Percentiles rank a stretch among this genome's conserved stretches.
These are phyloP conservation scores for Amaranthus palmeri DNA, from an alignment of 148 eudicot genomes.

Conservation along the genomic window DNA sequence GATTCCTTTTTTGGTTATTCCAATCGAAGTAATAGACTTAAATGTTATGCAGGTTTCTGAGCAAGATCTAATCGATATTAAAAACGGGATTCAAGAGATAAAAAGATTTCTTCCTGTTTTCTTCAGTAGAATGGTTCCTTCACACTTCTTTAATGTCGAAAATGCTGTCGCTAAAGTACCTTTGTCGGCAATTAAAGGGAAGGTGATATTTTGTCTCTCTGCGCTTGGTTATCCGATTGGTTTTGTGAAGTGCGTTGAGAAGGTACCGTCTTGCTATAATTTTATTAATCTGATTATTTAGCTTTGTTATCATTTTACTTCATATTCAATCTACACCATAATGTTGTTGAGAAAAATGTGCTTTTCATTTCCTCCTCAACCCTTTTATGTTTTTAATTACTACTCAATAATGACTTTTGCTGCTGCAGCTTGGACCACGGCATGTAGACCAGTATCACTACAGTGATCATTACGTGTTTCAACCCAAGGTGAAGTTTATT, in stretches of 20 bases:
- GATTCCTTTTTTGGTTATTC: background rate
- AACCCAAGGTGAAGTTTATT: slow-evolving; percentile 41
- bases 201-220: slow-evolving; percentile 63
- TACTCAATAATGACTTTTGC: slow-evolving; percentile 1
- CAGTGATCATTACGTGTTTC: slow-evolving; percentile 73
- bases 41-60: slow-evolving; percentile 46
- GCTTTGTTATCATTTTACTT: slow-evolving; percentile 2
- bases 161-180: slow-evolving; percentile 36
- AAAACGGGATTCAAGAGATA: slow-evolving; percentile 36
- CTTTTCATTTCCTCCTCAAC: background rate
- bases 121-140: slow-evolving; percentile 65
- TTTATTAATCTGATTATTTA: background rate
- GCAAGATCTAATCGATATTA: slow-evolving; percentile 31
- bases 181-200: slow-evolving; percentile 35
- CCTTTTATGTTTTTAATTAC: background rate
- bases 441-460: slow-evolving; percentile 61
- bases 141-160: slow-evolving; percentile 51
- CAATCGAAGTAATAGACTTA: background rate
- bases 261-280: slow-evolving; percentile 37
- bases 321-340: background rate
- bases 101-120: slow-evolving; percentile 53
- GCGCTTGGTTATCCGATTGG: slow-evolving; percentile 79
- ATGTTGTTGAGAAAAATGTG: background rate
- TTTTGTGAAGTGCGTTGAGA: slow-evolving; percentile 57
- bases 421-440: slow-evolving; percentile 66